phyloP scores from a whole-genome alignment of 495 filamentous ascomycete species.

The Aspergillus heteromorphus region DNA sequence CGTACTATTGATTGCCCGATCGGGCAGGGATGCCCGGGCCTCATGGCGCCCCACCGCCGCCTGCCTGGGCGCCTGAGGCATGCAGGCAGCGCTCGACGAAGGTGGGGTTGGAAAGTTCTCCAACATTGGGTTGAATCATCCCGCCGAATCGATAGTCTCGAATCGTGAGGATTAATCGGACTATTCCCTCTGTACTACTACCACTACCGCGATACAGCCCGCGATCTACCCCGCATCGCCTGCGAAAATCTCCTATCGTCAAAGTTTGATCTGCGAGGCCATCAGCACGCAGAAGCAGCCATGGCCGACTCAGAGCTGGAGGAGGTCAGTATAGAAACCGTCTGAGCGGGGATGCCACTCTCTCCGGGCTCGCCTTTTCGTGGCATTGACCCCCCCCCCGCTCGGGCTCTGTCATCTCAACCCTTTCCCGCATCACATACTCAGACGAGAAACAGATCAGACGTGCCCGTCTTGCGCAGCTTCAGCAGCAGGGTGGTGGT shows the following conservation, averaged over 20 bases:
- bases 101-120: constrained; percentile 15
- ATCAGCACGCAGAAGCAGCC: constrained; percentile 4
- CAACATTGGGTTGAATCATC: constrained; percentile 2
- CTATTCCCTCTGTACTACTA: neutral
- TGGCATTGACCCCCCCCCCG: neutral
- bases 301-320: constrained; percentile 89
- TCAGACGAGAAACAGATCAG: constrained; percentile 57
- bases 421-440: neutral
- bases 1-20: constrained; percentile 2
- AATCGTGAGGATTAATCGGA: constrained; percentile 3
- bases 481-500: constrained; percentile 63
- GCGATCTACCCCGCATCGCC: neutral
- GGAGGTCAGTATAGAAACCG: constrained; percentile 47
- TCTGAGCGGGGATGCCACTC: neutral
- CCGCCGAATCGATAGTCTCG: neutral
- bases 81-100: neutral
- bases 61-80: constrained; percentile 19
- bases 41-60: constrained; percentile 9
- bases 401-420: neutral
- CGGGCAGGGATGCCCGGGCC: neutral
- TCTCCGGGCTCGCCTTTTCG: neutral
- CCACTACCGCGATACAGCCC: neutral
- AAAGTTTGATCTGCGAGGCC: neutral
- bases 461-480: constrained; percentile 83
- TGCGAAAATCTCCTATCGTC: neutral